These are phyloP conservation scores for Debaryomyces sp. DNA, from an alignment of 1,139 yeast genomes.

Conservation along the genomic window DNA sequence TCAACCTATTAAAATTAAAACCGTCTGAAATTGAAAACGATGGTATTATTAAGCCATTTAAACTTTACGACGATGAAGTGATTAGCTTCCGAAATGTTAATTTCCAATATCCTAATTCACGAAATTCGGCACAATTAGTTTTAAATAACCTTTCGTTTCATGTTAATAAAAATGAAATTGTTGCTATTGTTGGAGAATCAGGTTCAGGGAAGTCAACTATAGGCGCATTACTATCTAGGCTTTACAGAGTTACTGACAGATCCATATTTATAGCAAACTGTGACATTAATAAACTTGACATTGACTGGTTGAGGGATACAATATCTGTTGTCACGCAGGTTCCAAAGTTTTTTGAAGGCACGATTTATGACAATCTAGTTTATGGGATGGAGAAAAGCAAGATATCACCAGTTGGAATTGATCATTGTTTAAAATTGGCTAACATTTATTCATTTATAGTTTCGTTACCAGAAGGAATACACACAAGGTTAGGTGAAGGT, in stretches of 20 bases:
- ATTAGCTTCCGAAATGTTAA: constrained; percentile 45
- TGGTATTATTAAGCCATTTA: constrained; percentile 25
- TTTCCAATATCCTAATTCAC: constrained; percentile 48
- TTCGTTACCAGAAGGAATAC: constrained; percentile 56
- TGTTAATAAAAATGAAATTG: constrained; percentile 48
- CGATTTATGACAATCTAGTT: constrained; percentile 64
- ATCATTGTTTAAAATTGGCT: constrained; percentile 44
- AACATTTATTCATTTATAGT: constrained; percentile 55
- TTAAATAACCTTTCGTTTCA: constrained; percentile 43
- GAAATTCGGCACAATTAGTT: constrained; percentile 17
- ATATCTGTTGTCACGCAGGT: constrained; percentile 71
- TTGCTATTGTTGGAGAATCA: constrained; percentile 73
- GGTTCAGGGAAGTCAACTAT: constrained; percentile 85
- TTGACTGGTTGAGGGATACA: constrained; percentile 51
- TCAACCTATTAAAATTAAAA: constrained; percentile 42
- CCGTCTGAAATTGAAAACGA: constrained; percentile 33
- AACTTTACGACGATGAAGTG: constrained; percentile 16
- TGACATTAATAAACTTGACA: constrained; percentile 49
- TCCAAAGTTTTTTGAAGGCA: constrained; percentile 65
- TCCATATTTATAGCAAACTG: constrained; percentile 37
- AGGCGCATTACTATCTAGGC: constrained; percentile 51
- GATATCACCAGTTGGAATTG: constrained; percentile 37
- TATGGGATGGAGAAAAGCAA: constrained; percentile 53
- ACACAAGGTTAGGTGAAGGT: constrained; percentile 58
- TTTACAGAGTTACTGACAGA: constrained; percentile 44